Base-by-base conservation (phyloP, 1,284 basidiomycete species). In the Chondrostereum purpureum region DNA sequence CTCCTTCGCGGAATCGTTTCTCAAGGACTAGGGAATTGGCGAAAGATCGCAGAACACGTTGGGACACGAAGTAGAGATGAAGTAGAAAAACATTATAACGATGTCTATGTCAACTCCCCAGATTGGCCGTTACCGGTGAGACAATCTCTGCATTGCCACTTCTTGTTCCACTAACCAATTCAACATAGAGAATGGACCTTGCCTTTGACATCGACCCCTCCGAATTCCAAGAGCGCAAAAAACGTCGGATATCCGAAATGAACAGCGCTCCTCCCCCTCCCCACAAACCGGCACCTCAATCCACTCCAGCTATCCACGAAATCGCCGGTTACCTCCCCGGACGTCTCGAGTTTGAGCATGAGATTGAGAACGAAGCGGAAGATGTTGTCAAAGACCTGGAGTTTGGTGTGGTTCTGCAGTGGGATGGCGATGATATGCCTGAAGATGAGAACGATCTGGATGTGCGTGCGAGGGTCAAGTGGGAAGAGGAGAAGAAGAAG, bases 1-100 rank as follows among this genome's bases (percentile, higher is more conserved):
- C 73, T 99, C 23, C 75, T 98, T 43, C 92, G 96, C 48, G 96
- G 93, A 8, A 84, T 94, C 45, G 80, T 90, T 22, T 76, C 82
- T 24, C 90, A 93, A 58, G 95, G 95, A 1, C 66, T 99, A 17
- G 96, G 96, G 11, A 99, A 98, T 64, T 99, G 95, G 95, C 84
- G 88, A 59, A 94, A 95, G 58, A 92, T 96, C 42, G 89, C 94
- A 1, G 93, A 96, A 57, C 92, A 98, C 57, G 83, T 99, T 44
- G 95, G 96, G 4, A 96, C 93, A 4, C 77, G 94, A 44, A 90
- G 92, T 5, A 94, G 88, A 62, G 93, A 97, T 58, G 95, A 99
- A 58, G 91, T 94, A 19, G 88, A 95, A 64, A 68, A 82, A 44
- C 95, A 99, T 67, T 99, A 99, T 64, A 75, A 83, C 39, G 63